Conservation (phyloP, 2,329 filamentous ascomycete species). For the Pseudogymnoascus sp. region DNA sequence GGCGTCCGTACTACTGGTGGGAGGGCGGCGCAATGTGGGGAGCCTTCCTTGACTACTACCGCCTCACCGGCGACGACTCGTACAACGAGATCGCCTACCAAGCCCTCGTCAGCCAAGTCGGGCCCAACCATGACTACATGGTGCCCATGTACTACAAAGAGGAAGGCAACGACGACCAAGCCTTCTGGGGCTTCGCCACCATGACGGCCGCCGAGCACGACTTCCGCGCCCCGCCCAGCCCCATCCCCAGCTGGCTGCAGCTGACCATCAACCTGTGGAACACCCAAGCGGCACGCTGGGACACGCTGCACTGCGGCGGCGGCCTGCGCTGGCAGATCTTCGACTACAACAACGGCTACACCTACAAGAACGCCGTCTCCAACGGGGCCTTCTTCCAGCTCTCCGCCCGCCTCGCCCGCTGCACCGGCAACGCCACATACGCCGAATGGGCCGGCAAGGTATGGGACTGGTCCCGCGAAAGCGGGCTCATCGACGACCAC, state of each 20-base stretch:
- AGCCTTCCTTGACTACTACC: slow-evolving; percentile 61
- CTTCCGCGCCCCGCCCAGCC: slow-evolving; percentile 46
- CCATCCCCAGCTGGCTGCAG: slow-evolving; percentile 52
- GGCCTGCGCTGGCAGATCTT: slow-evolving; percentile 80
- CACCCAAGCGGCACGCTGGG: slow-evolving; percentile 63
- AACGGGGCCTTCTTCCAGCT: slow-evolving; percentile 82
- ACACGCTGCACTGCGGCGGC: slow-evolving; percentile 56
- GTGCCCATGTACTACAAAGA: slow-evolving; percentile 45
- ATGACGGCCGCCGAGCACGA: slow-evolving; percentile 62
- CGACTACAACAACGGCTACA: slow-evolving; percentile 64
- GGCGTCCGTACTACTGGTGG: slow-evolving; percentile 56
- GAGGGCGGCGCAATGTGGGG: slow-evolving; percentile 56
- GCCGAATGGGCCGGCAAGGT: slow-evolving; percentile 56
- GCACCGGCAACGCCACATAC: slow-evolving; percentile 59
- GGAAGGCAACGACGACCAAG: slow-evolving; percentile 68
- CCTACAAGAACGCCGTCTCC: slow-evolving; percentile 75
- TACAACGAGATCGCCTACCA: slow-evolving; percentile 54
- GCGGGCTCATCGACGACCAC: slow-evolving; percentile 48
- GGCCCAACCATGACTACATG: slow-evolving; percentile 52
- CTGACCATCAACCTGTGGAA: slow-evolving; percentile 67
- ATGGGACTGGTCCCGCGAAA: slow-evolving; percentile 54
- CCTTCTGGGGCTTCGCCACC: slow-evolving; percentile 63
- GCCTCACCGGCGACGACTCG: slow-evolving; percentile 53
- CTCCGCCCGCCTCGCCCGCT: slow-evolving; percentile 63
- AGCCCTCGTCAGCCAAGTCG: slow-evolving; percentile 52